phyloP scores from a whole-genome alignment of 257 asterid genomes.

The Euphrasia confusa region DNA sequence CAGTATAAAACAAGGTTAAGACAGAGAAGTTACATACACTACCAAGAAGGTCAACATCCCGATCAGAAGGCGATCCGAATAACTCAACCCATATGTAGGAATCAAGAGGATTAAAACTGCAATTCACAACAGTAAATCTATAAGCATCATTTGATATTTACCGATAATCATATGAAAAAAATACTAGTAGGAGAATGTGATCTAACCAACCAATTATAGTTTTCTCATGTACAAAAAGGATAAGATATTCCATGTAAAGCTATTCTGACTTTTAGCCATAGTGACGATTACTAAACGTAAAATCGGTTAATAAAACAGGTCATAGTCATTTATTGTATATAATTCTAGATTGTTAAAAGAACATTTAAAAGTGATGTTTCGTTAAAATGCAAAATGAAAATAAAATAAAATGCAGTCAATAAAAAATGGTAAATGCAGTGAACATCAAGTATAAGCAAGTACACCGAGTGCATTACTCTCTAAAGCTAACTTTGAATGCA shows the following conservation, averaged over 20 bases:
- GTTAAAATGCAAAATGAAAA: background rate
- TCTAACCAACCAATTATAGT: slow-evolving; percentile 1
- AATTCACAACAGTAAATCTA: slow-evolving; percentile 23
- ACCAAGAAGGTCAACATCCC: slow-evolving; percentile 88
- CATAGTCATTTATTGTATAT: background rate
- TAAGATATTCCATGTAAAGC: background rate
- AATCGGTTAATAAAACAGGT: too few relatives aligned
- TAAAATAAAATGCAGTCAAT: too few relatives aligned
- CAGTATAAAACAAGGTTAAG: slow-evolving; percentile 9
- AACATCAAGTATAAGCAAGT: slow-evolving; percentile 1
- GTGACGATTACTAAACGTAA: too few relatives aligned
- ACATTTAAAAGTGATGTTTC: background rate
- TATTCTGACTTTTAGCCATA: too few relatives aligned
- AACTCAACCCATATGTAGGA: slow-evolving; percentile 92
- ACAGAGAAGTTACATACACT: slow-evolving; percentile 56
- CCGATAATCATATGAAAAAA: background rate
- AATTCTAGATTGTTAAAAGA: background rate
- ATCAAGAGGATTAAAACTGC: slow-evolving; percentile 91
- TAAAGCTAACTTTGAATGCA: slow-evolving; percentile 98
- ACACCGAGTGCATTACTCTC: slow-evolving; percentile 63
- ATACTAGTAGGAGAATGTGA: slow-evolving; percentile 2
- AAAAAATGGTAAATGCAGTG: too few relatives aligned
- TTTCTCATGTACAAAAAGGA: background rate
- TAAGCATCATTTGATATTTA: slow-evolving; percentile 14
- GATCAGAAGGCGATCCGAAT: slow-evolving; percentile 87